A percentile compares a stretch with the other conserved stretches of the same genome.
Evolutionary conservation across 2,329 filamentous ascomycete species (phyloP).

Genomic region (Scytalidium sp.): DNA sequence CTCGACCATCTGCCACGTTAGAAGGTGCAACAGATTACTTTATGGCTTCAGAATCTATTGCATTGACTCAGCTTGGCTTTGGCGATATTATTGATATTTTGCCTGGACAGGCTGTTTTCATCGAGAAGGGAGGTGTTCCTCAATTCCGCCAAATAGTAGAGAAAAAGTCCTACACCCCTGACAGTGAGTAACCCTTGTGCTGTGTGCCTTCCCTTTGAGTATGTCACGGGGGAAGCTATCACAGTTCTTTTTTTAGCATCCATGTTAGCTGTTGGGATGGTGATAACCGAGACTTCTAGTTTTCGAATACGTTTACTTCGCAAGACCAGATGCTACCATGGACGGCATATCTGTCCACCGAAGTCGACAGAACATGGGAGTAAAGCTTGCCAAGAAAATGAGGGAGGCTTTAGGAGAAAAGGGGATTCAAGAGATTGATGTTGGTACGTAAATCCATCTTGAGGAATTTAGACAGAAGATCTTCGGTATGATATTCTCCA

Average conservation of each 20-base stretch:
- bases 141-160: slow-evolving; percentile 69
- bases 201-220: too few species aligned
- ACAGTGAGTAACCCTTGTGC: too few species aligned
- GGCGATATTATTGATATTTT: slow-evolving; percentile 68
- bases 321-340: slow-evolving; percentile 72
- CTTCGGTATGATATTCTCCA: too few species aligned
- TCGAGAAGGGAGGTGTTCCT: slow-evolving; percentile 70
- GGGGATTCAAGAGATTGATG: slow-evolving; percentile 69
- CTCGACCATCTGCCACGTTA: slow-evolving; percentile 61
- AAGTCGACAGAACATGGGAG: slow-evolving; percentile 79
- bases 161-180: slow-evolving; percentile 67
- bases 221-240: too few species aligned
- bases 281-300: too few species aligned
- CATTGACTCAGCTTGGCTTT: slow-evolving; percentile 75
- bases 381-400: slow-evolving; percentile 70
- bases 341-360: slow-evolving; percentile 82
- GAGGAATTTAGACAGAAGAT: too few species aligned
- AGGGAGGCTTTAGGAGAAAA: slow-evolving; percentile 63
- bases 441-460: too few species aligned
- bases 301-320: slow-evolving; percentile 83
- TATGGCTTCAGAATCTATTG: slow-evolving; percentile 81
- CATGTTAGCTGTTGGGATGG: too few species aligned
- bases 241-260: too few species aligned
- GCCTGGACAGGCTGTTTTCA: slow-evolving; percentile 78
- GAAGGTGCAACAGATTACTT: slow-evolving; percentile 73